phyloP scores from a whole-genome alignment of 2,329 filamentous ascomycete species.

The Emericellopsis atlantica region DNA sequence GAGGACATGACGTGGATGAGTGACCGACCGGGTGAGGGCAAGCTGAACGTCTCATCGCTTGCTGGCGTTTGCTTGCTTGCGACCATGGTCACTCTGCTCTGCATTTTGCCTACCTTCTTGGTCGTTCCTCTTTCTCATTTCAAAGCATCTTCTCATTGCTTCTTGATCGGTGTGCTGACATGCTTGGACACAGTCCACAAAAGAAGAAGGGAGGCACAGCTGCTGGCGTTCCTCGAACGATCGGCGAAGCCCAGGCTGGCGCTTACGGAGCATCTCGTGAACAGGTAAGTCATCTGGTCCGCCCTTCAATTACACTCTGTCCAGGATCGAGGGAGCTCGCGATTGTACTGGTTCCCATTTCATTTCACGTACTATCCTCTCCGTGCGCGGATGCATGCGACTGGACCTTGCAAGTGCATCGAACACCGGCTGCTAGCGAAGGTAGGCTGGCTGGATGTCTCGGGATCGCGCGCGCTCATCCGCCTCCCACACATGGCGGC shows the following conservation, averaged over 20 bases:
- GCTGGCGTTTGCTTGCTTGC: background rate
- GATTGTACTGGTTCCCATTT: background rate
- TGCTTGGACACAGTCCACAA: conserved; percentile 37
- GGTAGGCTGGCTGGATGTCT: too few species aligned
- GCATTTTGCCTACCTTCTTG: too few species aligned
- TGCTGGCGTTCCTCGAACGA: conserved; percentile 53
- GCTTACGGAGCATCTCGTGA: conserved; percentile 39
- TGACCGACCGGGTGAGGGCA: too few species aligned
- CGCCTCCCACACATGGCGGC: conserved; percentile 1
- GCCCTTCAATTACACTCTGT: too few species aligned
- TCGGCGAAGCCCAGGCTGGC: conserved; percentile 51
- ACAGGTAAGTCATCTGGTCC: conserved; percentile 31
- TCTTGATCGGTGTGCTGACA: too few species aligned
- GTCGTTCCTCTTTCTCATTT: too few species aligned
- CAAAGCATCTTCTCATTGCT: too few species aligned
- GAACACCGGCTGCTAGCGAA: too few species aligned
- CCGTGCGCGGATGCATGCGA: too few species aligned
- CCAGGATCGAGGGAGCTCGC: background rate
- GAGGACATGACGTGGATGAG: too few species aligned
- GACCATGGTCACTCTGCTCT: too few species aligned
- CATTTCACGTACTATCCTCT: background rate
- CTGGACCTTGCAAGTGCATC: too few species aligned
- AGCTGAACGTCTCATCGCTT: background rate
- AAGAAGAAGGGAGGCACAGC: conserved; percentile 62
- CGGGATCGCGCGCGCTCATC: background rate